Evolutionary conservation across 371 early-diverging fungal genomes (phyloP).

Genomic region (Mucor racemosus): DNA sequence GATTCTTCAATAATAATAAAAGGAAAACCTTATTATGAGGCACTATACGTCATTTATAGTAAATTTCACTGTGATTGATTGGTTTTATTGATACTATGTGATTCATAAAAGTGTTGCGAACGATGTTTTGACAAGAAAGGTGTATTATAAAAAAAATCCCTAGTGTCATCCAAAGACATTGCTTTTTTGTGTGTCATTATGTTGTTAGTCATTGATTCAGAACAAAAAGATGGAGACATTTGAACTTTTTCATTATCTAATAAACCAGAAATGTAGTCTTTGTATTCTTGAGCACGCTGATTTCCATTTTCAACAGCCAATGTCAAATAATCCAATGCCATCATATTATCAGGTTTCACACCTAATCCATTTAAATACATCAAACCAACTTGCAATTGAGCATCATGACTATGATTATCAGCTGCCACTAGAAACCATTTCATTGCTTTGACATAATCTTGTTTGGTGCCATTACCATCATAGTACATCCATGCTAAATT

Average conservation of each 20-base stretch:
- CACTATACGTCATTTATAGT: too few relatives aligned
- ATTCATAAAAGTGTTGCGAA: background rate
- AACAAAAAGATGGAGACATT: background rate
- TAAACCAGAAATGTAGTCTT: background rate
- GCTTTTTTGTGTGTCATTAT: slow-evolving; percentile 1
- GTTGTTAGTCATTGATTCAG: background rate
- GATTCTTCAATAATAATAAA: too few relatives aligned
- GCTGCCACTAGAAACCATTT: slow-evolving; percentile 13
- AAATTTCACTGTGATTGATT: background rate
- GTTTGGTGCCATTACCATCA: slow-evolving; percentile 3
- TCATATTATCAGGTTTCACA: background rate
- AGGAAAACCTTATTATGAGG: too few relatives aligned
- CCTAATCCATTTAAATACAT: slow-evolving; percentile 16
- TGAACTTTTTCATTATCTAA: slow-evolving; percentile 7
- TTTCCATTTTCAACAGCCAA: slow-evolving; percentile 4
- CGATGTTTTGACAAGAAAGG: background rate
- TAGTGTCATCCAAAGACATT: background rate
- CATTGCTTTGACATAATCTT: slow-evolving; percentile 5
- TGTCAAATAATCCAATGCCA: slow-evolving; percentile 3
- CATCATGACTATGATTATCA: background rate
- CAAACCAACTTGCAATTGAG: slow-evolving; percentile 12
- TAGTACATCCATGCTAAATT: slow-evolving; percentile 15
- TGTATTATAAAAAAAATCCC: background rate
- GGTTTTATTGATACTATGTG: background rate
- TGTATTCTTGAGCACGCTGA: background rate